Evolutionary conservation across 2,329 filamentous ascomycete species (phyloP).

Genomic region (Simplicillium aogashimaense): DNA sequence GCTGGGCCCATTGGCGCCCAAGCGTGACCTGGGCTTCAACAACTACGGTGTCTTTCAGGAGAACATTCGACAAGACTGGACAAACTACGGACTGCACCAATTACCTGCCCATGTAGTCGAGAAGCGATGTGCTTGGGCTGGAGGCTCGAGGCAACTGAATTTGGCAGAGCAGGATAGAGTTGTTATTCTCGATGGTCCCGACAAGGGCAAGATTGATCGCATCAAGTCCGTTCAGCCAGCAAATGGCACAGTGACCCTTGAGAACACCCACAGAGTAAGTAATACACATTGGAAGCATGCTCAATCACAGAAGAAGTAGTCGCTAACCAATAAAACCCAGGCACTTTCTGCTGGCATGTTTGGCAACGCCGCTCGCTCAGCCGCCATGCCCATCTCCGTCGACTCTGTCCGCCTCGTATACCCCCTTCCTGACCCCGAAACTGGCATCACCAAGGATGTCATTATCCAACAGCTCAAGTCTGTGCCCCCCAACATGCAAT

Average conservation of each 20-base stretch:
- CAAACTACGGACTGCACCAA: constrained; percentile 17
- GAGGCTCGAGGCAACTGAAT: constrained; percentile 34
- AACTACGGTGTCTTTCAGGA: constrained; percentile 47
- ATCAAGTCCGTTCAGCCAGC: constrained; percentile 47
- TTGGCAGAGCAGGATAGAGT: constrained; percentile 48
- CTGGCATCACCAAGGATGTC: constrained; percentile 59
- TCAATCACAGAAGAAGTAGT: not conserved
- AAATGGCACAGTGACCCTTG: constrained; percentile 49
- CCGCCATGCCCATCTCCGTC: constrained; percentile 47
- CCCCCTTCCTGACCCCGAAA: constrained; percentile 56
- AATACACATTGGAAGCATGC: not conserved
- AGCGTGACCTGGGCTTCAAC: constrained; percentile 57
- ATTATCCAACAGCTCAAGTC: constrained; percentile 64
- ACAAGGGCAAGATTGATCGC: constrained; percentile 76
- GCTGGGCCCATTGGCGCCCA: constrained; percentile 68
- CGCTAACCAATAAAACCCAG: constrained; percentile 26
- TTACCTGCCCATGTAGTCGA: constrained; percentile 24
- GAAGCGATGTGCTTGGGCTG: constrained; percentile 44
- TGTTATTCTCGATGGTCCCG: constrained; percentile 65
- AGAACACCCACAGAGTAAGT: constrained; percentile 55
- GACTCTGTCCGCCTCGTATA: constrained; percentile 73
- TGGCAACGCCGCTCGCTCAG: constrained; percentile 17
- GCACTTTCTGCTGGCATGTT: constrained; percentile 34
- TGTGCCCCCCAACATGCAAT: constrained; percentile 35
- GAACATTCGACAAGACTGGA: constrained; percentile 24